A percentile compares a stretch with the other conserved stretches of the same genome.
Conservation (phyloP, 371 early-diverging fungal species). For the Mucor piriformis region DNA sequence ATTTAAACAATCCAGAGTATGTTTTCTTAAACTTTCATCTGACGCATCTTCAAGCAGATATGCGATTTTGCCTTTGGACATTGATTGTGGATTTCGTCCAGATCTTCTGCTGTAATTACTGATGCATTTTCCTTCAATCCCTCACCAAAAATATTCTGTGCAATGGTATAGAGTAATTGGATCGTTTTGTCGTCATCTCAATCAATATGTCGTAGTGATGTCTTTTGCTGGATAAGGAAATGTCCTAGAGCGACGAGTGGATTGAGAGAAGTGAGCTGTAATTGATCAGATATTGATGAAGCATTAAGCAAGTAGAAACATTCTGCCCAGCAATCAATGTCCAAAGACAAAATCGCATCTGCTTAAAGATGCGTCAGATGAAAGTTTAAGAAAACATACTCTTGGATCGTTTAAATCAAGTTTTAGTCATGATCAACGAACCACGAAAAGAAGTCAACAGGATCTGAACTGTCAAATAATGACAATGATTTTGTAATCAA, state of each 20-base stretch:
- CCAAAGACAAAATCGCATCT: slow-evolving; percentile 13
- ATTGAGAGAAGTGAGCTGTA: slow-evolving; percentile 15
- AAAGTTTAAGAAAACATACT: slow-evolving; percentile 8
- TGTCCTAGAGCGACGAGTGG: slow-evolving; percentile 20
- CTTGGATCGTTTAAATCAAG: slow-evolving; percentile 9
- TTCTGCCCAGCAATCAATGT: slow-evolving; percentile 20
- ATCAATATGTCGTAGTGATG: slow-evolving; percentile 12
- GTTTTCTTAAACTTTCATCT: slow-evolving; percentile 9
- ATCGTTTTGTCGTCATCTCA: slow-evolving; percentile 16
- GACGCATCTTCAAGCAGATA: slow-evolving; percentile 18
- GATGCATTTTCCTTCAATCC: slow-evolving; percentile 16
- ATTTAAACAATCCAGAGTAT: slow-evolving; percentile 9
- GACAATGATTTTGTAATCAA: neutral
- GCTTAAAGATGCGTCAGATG: slow-evolving; percentile 17
- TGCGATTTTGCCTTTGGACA: slow-evolving; percentile 14
- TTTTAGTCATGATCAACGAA: slow-evolving; percentile 5
- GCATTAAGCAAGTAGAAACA: slow-evolving; percentile 15
- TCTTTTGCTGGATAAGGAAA: slow-evolving; percentile 17
- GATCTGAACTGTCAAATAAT: slow-evolving; percentile 9
- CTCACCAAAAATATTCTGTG: slow-evolving; percentile 10
- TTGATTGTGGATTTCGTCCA: slow-evolving; percentile 14
- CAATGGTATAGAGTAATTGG: neutral
- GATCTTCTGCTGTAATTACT: slow-evolving; percentile 12
- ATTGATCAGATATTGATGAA: slow-evolving; percentile 15
- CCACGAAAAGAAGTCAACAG: slow-evolving; percentile 10